Conservation (phyloP, 257 asterid genomes). For the Orobanche coerulescens region DNA sequence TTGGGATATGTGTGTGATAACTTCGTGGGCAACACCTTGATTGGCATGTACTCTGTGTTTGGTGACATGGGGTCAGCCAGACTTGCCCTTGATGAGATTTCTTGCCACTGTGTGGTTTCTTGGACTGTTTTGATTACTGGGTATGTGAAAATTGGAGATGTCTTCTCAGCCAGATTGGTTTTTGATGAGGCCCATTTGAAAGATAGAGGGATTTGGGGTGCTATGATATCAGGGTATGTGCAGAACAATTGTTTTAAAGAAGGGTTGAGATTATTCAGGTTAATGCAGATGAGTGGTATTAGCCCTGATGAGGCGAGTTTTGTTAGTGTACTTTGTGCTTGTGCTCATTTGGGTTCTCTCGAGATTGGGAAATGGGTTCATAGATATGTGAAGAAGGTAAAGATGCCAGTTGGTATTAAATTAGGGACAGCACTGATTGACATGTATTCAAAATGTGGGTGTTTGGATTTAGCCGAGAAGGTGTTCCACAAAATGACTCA, state of each 20-base stretch:
- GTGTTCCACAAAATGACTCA: conserved; percentile 50
- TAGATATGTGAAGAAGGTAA: conserved; percentile 31
- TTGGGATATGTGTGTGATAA: conserved; percentile 38
- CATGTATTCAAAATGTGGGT: conserved; percentile 68
- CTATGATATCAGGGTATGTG: conserved; percentile 70
- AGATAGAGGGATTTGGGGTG: conserved; percentile 70
- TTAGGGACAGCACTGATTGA: conserved; percentile 55
- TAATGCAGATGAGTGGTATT: conserved; percentile 55
- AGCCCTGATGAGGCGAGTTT: conserved; percentile 56
- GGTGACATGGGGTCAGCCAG: conserved; percentile 48
- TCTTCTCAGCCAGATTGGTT: conserved; percentile 43
- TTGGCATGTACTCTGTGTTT: conserved; percentile 42
- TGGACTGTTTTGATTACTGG: conserved; percentile 66
- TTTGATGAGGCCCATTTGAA: conserved; percentile 55
- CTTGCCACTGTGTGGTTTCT: conserved; percentile 44
- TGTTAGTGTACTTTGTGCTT: conserved; percentile 50
- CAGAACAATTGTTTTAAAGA: conserved; percentile 71
- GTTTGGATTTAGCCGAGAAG: conserved; percentile 41
- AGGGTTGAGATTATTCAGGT: conserved; percentile 53
- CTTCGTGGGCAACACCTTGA: conserved; percentile 48
- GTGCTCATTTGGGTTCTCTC: conserved; percentile 59
- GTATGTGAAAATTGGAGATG: conserved; percentile 51
- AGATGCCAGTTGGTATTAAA: conserved; percentile 26
- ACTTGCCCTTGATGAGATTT: conserved; percentile 47
- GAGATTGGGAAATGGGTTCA: conserved; percentile 70